Evolutionary conservation across 306 rosid genomes (phyloP).

Genomic region (Cicer arietinum): DNA sequence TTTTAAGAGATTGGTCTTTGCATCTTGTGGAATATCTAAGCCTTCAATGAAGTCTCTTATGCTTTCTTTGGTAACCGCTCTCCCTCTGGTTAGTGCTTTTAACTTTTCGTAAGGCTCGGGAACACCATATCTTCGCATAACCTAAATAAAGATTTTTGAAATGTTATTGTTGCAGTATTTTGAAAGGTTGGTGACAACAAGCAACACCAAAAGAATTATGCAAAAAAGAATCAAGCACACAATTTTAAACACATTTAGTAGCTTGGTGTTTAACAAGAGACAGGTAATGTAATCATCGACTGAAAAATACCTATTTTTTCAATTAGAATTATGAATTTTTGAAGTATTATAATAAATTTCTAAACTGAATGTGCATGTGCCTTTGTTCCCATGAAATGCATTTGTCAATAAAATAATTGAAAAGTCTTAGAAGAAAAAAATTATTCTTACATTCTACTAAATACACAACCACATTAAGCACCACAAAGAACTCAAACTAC

Average conservation of each 20-base stretch:
- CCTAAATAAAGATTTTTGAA: slow-evolving; percentile 51
- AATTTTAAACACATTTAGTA: background rate
- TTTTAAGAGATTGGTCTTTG: slow-evolving; percentile 66
- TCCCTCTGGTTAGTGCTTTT: slow-evolving; percentile 87
- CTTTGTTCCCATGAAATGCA: background rate
- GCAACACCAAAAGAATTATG: slow-evolving; percentile 34
- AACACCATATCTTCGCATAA: slow-evolving; percentile 93
- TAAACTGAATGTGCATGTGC: background rate
- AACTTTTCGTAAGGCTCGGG: slow-evolving; percentile 96
- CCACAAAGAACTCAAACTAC: slow-evolving; percentile 10
- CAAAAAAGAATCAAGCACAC: slow-evolving; percentile 19
- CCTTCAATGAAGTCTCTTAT: slow-evolving; percentile 74
- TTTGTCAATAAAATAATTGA: slow-evolving; percentile 9
- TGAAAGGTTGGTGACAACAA: background rate
- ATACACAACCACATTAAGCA: background rate
- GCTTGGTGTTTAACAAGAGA: background rate
- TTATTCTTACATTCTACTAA: slow-evolving; percentile 29
- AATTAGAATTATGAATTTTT: background rate
- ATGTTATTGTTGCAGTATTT: background rate
- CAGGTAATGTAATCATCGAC: too few species aligned
- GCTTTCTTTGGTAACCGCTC: slow-evolving; percentile 75
- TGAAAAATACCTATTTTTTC: background rate
- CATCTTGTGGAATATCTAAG: slow-evolving; percentile 73
- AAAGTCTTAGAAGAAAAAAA: background rate
- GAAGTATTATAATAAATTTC: background rate